Conservation (phyloP, 768 basidiomycete species). For the Boletales sp. region DNA sequence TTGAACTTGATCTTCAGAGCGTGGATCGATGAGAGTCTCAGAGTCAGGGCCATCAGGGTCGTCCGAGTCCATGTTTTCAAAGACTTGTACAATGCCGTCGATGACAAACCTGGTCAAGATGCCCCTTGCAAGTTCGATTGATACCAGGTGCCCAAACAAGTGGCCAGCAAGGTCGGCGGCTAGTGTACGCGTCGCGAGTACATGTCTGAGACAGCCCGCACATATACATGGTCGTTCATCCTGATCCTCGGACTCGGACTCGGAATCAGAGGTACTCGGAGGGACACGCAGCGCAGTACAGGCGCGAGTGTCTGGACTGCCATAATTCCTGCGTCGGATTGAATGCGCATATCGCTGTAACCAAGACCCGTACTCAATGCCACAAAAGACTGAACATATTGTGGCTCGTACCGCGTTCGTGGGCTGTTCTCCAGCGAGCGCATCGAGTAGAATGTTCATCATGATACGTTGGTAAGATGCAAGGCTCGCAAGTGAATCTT, state of each 20-base stretch:
- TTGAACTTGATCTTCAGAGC: neutral
- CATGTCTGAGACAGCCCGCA: neutral
- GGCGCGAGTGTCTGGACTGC: neutral
- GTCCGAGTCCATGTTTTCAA: neutral
- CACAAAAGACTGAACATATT: neutral
- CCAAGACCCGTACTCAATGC: neutral
- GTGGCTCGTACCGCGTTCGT: neutral
- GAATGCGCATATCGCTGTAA: neutral
- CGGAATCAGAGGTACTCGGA: neutral
- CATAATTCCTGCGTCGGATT: neutral
- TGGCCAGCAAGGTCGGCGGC: neutral
- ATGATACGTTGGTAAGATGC: too few species aligned
- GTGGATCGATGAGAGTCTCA: neutral
- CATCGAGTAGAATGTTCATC: too few species aligned
- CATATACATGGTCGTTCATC: neutral
- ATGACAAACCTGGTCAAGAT: neutral
- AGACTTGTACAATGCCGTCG: neutral
- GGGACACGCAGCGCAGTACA: neutral
- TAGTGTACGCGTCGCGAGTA: neutral
- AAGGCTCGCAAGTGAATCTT: neutral
- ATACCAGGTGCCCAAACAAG: conserved; percentile 2
- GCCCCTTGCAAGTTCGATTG: neutral
- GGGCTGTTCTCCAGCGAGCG: neutral
- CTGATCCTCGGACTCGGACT: neutral
- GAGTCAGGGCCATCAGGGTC: too few species aligned